Conservation (phyloP, 1,284 basidiomycete species). For the Puccinia polysora region DNA sequence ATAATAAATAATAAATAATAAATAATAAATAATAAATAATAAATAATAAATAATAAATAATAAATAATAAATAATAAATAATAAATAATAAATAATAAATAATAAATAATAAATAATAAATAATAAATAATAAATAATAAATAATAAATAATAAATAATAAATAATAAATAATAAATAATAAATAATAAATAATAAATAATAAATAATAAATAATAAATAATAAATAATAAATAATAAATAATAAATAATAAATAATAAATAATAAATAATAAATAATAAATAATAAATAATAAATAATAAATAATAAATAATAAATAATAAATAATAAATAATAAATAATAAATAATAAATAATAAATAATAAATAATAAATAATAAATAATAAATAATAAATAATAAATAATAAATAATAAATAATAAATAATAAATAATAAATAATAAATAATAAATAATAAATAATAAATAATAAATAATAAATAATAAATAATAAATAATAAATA, state of each 20-base stretch:
- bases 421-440: too few relatives aligned
- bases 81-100: neutral
- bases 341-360: neutral
- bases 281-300: constrained; percentile 4
- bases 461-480: too few relatives aligned
- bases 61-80: neutral
- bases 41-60: neutral
- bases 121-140: neutral
- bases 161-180: constrained; percentile 4
- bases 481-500: too few relatives aligned
- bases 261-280: neutral
- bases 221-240: neutral
- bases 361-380: neutral
- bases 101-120: neutral
- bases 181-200: neutral
- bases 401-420: too few relatives aligned
- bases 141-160: neutral
- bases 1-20: constrained; percentile 4
- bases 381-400: constrained; percentile 1
- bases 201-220: neutral
- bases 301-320: neutral
- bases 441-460: too few relatives aligned
- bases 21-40: neutral
- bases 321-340: neutral
- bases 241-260: neutral